Conservation (phyloP, 2,329 filamentous ascomycete species). For the Volutella citrinella region DNA sequence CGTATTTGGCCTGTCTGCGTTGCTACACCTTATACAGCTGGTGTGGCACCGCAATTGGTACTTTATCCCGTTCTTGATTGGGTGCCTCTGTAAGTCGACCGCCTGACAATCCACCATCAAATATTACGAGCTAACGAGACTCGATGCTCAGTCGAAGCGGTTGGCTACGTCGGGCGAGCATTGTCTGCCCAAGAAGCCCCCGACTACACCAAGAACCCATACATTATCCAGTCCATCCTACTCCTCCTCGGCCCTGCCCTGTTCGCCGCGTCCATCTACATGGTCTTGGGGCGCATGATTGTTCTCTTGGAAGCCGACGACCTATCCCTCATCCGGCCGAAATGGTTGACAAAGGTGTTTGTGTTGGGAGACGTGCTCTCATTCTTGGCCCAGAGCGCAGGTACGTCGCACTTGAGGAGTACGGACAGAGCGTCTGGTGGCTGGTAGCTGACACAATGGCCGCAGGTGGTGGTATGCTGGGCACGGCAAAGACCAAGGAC, state of each 20-base stretch:
- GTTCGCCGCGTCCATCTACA: constrained; percentile 46
- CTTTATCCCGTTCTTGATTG: constrained; percentile 49
- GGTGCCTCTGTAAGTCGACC: constrained; percentile 44
- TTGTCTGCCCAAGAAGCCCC: constrained; percentile 41
- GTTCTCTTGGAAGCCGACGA: constrained; percentile 34
- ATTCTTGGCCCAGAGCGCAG: constrained; percentile 34
- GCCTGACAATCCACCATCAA: rapidly evolving
- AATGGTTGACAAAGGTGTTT: constrained; percentile 50
- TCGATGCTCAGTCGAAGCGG: constrained; percentile 19
- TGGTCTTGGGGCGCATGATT: constrained; percentile 43
- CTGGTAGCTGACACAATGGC: too few species aligned
- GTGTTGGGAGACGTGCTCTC: constrained; percentile 48
- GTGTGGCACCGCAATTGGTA: constrained; percentile 45
- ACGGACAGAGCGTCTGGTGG: too few species aligned
- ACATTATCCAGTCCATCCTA: constrained; percentile 39
- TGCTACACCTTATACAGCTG: constrained; percentile 39
- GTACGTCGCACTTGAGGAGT: constrained; percentile 6
- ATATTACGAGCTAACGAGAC: neutral
- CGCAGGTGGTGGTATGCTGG: constrained; percentile 23
- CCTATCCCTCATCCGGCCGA: constrained; percentile 38
- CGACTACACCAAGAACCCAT: constrained; percentile 31
- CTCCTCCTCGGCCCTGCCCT: constrained; percentile 38
- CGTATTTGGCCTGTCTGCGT: constrained; percentile 37
- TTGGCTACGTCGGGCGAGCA: constrained; percentile 47
- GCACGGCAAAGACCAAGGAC: constrained; percentile 22